Conservation (phyloP, 2,329 filamentous ascomycete species). For the Cordyceps javanica region DNA sequence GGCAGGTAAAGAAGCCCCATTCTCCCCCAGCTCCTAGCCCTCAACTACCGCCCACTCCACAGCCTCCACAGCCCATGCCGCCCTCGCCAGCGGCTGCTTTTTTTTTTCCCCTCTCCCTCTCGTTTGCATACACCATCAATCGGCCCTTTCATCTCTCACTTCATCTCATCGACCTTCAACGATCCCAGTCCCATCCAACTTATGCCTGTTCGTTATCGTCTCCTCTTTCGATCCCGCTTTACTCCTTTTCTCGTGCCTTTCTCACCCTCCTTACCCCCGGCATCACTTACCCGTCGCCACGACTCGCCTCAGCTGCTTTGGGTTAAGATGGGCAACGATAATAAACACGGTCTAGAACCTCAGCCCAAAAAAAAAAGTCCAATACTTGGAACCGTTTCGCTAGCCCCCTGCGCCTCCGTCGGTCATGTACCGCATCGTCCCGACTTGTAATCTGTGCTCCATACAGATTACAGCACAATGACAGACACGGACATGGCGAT, state of each 20-base stretch:
- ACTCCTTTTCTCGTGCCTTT: no score
- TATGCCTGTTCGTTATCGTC: neutral
- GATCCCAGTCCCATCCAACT: neutral
- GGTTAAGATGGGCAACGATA: slow-evolving; percentile 12
- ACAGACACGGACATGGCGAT: neutral
- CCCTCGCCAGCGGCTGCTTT: no score
- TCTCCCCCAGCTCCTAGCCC: no score
- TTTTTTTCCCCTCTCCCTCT: neutral
- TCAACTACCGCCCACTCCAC: no score
- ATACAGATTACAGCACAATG: no score
- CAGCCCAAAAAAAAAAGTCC: slow-evolving; percentile 6
- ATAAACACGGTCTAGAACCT: slow-evolving; percentile 13
- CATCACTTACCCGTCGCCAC: neutral
- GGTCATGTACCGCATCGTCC: slow-evolving; percentile 11
- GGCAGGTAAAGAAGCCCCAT: no score
- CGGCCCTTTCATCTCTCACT: neutral
- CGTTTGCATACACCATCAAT: neutral
- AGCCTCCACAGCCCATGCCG: no score
- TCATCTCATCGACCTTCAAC: neutral
- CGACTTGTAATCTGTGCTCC: neutral
- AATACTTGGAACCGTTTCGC: neutral
- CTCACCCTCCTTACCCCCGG: neutral
- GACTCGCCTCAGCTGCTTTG: slow-evolving; percentile 3
- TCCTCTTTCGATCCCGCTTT: neutral
- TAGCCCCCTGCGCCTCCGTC: slow-evolving; percentile 7